phyloP scores from a whole-genome alignment of 164 flowering plant genomes.

The Taxillus chinensis region DNA sequence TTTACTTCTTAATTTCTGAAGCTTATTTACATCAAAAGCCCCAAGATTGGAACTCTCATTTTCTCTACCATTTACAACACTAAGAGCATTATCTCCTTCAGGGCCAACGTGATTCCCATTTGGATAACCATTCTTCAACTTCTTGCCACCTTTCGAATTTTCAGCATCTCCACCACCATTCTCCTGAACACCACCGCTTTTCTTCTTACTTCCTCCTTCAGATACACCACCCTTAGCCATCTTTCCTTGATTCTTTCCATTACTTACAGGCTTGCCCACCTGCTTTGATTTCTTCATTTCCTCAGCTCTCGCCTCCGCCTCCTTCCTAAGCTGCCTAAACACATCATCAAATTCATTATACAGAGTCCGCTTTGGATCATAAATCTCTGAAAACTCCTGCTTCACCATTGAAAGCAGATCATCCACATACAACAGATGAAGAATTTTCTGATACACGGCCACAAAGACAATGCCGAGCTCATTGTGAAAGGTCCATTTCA shows the following conservation, averaged over 20 bases:
- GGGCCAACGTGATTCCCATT: conserved; percentile 27
- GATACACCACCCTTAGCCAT: conserved; percentile 21
- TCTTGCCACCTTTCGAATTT: conserved; percentile 19
- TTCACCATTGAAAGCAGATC: conserved; percentile 79
- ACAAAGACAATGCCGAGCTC: conserved; percentile 96
- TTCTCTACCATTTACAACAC: conserved; percentile 41
- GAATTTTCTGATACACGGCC: conserved; percentile 78
- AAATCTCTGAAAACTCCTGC: conserved; percentile 62
- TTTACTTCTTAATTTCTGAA: conserved; percentile 54
- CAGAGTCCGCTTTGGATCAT: conserved; percentile 58
- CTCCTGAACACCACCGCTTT: conserved; percentile 24
- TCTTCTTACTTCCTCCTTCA: conserved; percentile 42
- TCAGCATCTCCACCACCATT: conserved; percentile 55
- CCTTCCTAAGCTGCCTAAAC: conserved; percentile 72
- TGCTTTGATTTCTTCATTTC: conserved; percentile 72
- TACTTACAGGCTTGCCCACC: conserved; percentile 30
- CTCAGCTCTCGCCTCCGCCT: conserved; percentile 83
- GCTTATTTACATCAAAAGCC: conserved; percentile 90
- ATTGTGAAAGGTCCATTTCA: conserved; percentile 91
- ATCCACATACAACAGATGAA: conserved; percentile 84
- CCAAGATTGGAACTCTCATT: conserved; percentile 42
- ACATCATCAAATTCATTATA: conserved; percentile 80
- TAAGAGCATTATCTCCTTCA: conserved; percentile 17
- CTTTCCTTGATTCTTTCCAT: conserved; percentile 48
- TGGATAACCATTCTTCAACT: conserved; percentile 48